Conservation (phyloP, 2,329 filamentous ascomycete species). For the Talaromyces sp. region DNA sequence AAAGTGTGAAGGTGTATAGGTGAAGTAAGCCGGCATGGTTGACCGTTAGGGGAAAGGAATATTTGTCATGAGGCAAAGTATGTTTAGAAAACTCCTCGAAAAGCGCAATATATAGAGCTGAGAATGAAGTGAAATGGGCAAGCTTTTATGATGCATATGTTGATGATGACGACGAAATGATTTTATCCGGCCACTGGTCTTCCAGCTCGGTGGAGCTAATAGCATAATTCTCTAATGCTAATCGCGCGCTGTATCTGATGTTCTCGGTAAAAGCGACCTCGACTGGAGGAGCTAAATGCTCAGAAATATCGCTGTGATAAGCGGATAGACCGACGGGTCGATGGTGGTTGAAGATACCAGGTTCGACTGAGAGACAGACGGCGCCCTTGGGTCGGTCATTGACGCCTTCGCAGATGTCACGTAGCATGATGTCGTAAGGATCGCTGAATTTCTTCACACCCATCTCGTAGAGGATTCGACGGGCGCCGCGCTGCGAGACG, state of each 20-base stretch:
- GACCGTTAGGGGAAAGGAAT: neutral
- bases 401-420: constrained; percentile 46
- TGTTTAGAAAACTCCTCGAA: neutral
- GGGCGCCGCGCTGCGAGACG: constrained; percentile 36
- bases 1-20: neutral
- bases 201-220: constrained; percentile 11
- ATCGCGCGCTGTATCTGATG: constrained; percentile 19
- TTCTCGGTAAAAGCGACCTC: constrained; percentile 20
- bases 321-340: constrained; percentile 18
- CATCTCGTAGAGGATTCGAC: constrained; percentile 35
- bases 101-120: neutral
- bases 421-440: constrained; percentile 45
- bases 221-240: constrained; percentile 14
- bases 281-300: constrained; percentile 15
- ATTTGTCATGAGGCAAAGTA: neutral
- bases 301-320: constrained; percentile 20
- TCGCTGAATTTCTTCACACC: constrained; percentile 25
- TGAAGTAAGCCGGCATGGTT: neutral
- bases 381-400: constrained; percentile 25
- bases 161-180: constrained; percentile 8
- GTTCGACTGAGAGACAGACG: constrained; percentile 22
- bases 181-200: constrained; percentile 18
- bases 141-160: neutral
- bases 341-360: constrained; percentile 23
- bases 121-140: neutral